phyloP scores from a whole-genome alignment of 768 basidiomycete species.

The Pleurotus tuber-regium region DNA sequence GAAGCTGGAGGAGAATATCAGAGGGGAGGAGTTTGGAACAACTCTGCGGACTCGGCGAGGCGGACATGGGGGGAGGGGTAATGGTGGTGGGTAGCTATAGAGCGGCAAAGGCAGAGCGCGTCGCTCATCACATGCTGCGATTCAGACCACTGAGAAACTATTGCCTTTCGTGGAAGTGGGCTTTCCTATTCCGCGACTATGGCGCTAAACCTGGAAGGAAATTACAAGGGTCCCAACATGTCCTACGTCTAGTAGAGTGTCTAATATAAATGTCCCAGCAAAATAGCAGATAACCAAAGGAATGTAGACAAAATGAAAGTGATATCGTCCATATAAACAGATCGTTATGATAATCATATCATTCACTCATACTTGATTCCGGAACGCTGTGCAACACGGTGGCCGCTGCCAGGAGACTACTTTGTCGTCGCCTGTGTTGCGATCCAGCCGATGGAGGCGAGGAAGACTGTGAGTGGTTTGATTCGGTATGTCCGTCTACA shows the following conservation, averaged over 20 bases:
- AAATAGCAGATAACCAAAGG: no score
- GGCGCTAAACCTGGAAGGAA: no score
- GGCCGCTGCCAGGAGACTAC: neutral
- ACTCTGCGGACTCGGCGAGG: neutral
- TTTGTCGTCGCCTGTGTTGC: neutral
- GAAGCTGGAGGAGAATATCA: constrained; percentile 21
- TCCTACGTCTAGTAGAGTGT: no score
- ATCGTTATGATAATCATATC: no score
- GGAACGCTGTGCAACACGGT: constrained; percentile 1
- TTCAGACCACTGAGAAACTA: neutral
- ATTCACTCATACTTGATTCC: no score
- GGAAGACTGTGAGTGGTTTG: neutral
- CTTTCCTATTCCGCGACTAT: no score
- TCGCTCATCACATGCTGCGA: constrained; percentile 6
- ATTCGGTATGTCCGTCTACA: constrained; percentile 1
- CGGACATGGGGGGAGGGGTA: neutral
- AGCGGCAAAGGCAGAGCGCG: neutral
- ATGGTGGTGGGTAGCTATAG: neutral
- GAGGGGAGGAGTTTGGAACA: neutral
- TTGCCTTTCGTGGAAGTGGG: no score
- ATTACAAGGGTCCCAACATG: no score
- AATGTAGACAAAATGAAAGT: no score
- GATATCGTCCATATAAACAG: no score
- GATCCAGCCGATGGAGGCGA: constrained; percentile 2
- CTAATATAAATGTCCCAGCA: no score